phyloP scores from a whole-genome alignment of 1,139 yeast species.

The Geotrichum aggregatum region DNA sequence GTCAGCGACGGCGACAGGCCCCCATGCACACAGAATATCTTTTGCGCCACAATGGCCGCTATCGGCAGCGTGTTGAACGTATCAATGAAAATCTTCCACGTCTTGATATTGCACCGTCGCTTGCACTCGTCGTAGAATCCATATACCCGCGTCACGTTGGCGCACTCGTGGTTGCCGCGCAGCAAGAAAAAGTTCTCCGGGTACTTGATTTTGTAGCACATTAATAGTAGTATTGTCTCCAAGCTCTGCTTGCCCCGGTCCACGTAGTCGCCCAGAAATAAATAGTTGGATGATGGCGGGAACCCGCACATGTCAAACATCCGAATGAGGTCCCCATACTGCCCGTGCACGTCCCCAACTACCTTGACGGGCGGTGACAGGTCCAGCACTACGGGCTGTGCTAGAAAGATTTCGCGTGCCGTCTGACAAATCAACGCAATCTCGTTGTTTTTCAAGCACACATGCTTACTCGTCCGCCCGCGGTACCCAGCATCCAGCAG shows the following conservation, averaged over 20 bases:
- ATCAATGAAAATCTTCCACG: conserved; percentile 97
- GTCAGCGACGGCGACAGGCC: conserved; percentile 95
- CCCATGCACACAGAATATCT: conserved; percentile 98
- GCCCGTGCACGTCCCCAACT: conserved; percentile 98
- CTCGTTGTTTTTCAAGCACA: conserved; percentile 82
- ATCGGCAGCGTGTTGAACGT: conserved; percentile 97
- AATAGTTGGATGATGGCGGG: conserved; percentile 97
- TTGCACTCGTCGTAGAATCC: conserved; percentile 96
- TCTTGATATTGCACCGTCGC: conserved; percentile 93
- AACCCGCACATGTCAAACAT: conserved; percentile 96
- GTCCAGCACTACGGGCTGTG: conserved; percentile 86
- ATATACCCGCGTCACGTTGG: conserved; percentile 92
- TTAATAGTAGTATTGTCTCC: conserved; percentile 85
- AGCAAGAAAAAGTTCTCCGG: conserved; percentile 91
- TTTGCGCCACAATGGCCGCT: conserved; percentile 96
- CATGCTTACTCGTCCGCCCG: conserved; percentile 84
- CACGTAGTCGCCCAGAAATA: conserved; percentile 93
- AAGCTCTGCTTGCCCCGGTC: conserved; percentile 97
- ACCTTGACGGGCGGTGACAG: conserved; percentile 93
- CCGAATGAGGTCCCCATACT: conserved; percentile 90
- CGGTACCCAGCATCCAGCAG: conserved; percentile 92
- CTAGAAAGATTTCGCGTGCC: conserved; percentile 80
- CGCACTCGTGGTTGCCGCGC: conserved; percentile 97
- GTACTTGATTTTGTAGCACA: conserved; percentile 94
- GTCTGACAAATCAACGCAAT: conserved; percentile 79